Conservation (phyloP, 2,329 filamentous ascomycete genomes). For the Monilinia fructicola region DNA sequence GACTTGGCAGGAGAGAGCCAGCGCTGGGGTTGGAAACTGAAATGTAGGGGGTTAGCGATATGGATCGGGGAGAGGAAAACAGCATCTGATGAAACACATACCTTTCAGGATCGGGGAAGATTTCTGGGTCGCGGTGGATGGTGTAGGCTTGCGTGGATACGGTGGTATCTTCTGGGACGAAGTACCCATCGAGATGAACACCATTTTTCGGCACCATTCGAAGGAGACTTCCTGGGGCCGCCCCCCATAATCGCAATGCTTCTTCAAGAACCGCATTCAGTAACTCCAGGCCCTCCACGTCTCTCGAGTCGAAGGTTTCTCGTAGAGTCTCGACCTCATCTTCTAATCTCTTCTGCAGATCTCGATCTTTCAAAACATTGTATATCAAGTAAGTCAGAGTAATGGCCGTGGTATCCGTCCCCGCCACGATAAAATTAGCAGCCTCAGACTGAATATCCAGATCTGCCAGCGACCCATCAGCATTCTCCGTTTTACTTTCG, state of each 20-base stretch:
- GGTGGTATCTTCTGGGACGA: constrained; percentile 40
- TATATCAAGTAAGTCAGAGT: constrained; percentile 19
- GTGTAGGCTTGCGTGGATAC: constrained; percentile 44
- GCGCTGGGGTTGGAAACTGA: background rate
- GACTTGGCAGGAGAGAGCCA: background rate
- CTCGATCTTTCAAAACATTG: background rate
- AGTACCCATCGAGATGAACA: constrained; percentile 37
- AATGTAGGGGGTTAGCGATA: background rate
- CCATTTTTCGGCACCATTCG: constrained; percentile 38
- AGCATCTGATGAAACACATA: background rate
- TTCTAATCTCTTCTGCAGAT: constrained; percentile 4
- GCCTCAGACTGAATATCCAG: background rate
- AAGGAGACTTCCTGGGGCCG: constrained; percentile 40
- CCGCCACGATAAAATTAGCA: background rate
- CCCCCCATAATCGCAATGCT: constrained; percentile 41
- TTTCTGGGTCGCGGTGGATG: constrained; percentile 42
- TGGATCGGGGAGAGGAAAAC: no score
- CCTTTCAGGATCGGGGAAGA: constrained; percentile 41
- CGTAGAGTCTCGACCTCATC: background rate
- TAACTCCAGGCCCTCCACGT: constrained; percentile 34
- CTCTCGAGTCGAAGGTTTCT: constrained; percentile 16
- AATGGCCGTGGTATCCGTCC: constrained; percentile 22
- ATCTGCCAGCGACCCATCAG: background rate
- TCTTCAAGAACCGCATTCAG: constrained; percentile 42
- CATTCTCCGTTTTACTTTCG: background rate